Conservation (phyloP, 2,329 filamentous ascomycete genomes). For the Scortechinia acanthostroma region DNA sequence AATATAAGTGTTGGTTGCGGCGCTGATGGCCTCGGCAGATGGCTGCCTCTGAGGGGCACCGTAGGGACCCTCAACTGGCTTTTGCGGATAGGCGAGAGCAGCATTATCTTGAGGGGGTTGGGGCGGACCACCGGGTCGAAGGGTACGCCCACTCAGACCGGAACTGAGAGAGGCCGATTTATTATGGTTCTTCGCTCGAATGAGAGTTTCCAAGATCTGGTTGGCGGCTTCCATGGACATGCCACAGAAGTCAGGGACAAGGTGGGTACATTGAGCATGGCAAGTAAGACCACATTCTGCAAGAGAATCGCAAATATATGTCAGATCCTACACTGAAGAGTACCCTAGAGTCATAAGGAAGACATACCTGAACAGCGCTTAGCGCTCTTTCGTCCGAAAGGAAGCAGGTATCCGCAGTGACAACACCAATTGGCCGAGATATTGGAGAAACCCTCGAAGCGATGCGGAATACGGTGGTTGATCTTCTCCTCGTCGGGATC, state of each 20-base stretch:
- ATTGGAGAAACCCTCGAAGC: constrained; percentile 93
- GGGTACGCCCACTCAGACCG: constrained; percentile 54
- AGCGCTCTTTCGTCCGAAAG: constrained; percentile 89
- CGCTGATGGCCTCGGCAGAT: constrained; percentile 17
- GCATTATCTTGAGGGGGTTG: constrained; percentile 27
- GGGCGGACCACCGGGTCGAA: constrained; percentile 38
- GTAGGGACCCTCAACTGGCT: constrained; percentile 20
- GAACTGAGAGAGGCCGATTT: constrained; percentile 32
- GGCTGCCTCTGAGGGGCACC: constrained; percentile 2
- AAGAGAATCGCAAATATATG: constrained; percentile 4
- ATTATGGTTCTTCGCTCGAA: constrained; percentile 70
- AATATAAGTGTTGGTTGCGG: constrained; percentile 36
- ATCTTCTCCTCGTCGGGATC: constrained; percentile 99
- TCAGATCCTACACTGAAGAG: too few species aligned
- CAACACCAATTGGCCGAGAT: constrained; percentile 99
- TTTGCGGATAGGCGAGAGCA: constrained; percentile 26
- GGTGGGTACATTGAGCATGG: constrained; percentile 83
- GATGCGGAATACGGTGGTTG: constrained; percentile 96
- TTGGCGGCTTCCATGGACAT: constrained; percentile 99
- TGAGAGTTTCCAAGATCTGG: constrained; percentile 71
- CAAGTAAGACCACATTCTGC: constrained; percentile 85
- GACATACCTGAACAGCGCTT: constrained; percentile 79
- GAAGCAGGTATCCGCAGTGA: constrained; percentile 92
- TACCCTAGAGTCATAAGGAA: constrained; percentile 4
- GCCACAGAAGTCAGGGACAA: constrained; percentile 96